phyloP scores from a whole-genome alignment of 257 asterid species.

The Jacaranda copaia region DNA sequence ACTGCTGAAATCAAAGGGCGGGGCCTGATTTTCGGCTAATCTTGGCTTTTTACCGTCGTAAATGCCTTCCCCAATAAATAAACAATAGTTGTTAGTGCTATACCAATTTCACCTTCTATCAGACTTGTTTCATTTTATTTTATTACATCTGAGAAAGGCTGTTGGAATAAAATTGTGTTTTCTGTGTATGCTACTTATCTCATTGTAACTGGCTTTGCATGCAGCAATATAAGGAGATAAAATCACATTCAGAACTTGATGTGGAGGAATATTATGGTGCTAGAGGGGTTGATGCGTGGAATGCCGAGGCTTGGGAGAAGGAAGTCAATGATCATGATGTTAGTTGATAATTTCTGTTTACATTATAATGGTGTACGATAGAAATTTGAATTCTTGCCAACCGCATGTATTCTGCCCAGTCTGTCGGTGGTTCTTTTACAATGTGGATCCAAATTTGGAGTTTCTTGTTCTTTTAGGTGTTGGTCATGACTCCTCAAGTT shows the following conservation, averaged over 20 bases:
- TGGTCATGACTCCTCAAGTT: constrained; percentile 96
- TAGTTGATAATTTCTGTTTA: constrained; percentile 38
- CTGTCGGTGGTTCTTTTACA: constrained; percentile 9
- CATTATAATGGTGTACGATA: too few species aligned
- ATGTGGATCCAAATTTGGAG: constrained; percentile 6
- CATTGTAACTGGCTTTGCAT: constrained; percentile 31
- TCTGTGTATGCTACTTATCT: constrained; percentile 10
- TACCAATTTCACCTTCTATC: too few species aligned
- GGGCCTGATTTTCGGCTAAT: neutral
- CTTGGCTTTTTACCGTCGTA: neutral
- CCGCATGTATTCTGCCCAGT: neutral
- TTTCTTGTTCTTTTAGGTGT: constrained; percentile 55
- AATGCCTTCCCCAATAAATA: too few species aligned
- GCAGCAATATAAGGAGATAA: constrained; percentile 78
- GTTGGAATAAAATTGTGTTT: neutral
- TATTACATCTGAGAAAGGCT: too few species aligned
- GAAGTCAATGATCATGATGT: constrained; percentile 69
- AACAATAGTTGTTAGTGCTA: too few species aligned
- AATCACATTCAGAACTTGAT: constrained; percentile 56
- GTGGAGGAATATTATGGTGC: constrained; percentile 82
- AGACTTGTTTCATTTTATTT: too few species aligned
- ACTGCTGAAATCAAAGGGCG: too few species aligned
- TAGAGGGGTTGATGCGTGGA: constrained; percentile 78
- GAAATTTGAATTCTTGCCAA: too few species aligned
- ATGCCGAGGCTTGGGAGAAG: constrained; percentile 59